Base-by-base conservation (phyloP, 202 grass and related monocot species). In the Cymbopogon flexuosus region DNA sequence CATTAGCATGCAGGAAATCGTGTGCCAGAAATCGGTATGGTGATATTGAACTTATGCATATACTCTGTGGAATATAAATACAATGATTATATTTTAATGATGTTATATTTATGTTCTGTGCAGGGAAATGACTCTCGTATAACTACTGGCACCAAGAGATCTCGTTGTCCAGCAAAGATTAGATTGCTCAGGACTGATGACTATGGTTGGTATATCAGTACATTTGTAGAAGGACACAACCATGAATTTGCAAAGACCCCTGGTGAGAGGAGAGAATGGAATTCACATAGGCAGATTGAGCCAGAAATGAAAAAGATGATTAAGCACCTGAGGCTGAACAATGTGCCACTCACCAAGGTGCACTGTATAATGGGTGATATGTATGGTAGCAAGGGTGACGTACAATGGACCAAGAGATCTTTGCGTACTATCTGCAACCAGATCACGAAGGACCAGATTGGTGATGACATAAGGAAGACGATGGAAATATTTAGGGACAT, bases 241-340 rank as follows among this genome's bases (percentile, higher is more conserved):
- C 30, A 65, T 10, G 0, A 3, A 0, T 0, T 35, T 0, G 18
- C 62, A 1, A 6, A 0, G 1, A 24, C 6, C 0, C 3, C 2
- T 16, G 62, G 6, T 0, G 5, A 37, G 2, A 65, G n/a, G 7
- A 35, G 16, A 30, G 23, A 35, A 35, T 62, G 60, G 60, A 62
- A 15, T 0, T 62, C 23, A 2, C 60, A 65, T 3, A 3, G 13
- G 8, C 2, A 60, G 1, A 23, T 60, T 60, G 57, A 60, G 0
- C 18, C n/a, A 0, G 1, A 0, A 2, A 12, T 8, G 2, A 60
- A 19, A 11, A 22, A 24, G 0, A 11, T 27, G 6, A 60, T 60
- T 0, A 60, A 8, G 22, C 1, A 11, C 3, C 9, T 60, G 0
- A 10, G 57, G 1, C 2, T 4, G 3, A 24, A 60, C 57, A 27